Evolutionary conservation across 805 yeast species (phyloP), one percentile per base, ranked within the genome.

Genomic region (Jamesozyma rosinii): DNA sequence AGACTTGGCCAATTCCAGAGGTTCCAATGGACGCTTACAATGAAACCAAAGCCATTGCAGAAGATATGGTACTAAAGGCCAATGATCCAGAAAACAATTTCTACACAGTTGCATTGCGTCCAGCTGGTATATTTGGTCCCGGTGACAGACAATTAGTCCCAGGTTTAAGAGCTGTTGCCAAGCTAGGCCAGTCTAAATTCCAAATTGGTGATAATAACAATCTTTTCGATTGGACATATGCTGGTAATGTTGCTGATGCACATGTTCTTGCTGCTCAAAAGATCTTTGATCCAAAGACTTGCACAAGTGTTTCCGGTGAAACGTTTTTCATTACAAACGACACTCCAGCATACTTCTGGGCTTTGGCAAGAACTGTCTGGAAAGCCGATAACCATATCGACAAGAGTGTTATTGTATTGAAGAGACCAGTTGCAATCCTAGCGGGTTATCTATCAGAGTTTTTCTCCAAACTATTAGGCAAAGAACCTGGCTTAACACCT

Each of bases 111-210:
- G 92, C 96, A 1, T 65, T 92, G 39, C 76, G 99, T 49, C 98
- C 98, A 1, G 96, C 98, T 1, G 99, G 98, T 33, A 88, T 92
- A 38, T 92, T 92, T 68, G 99, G 98, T 4, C 98, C 97, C 5
- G 97, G 98, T 36, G 98, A 92, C 63, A 77, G 98, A 47, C 99
- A 92, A 63, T 68, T 92, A 57, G 92, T 92, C 37, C 98, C 98
- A 11, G 95, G 95, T 3, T 70, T 92, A 46, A 77, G 95, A 58
- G 74, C 74, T 14, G 95, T 86, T 36, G 88, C 95, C 3, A 74
- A 74, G 45, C 67, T 76, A 43, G 95, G 95, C 8, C 96, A 90
- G 63, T 82, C 92, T 19, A 83, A 83, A 63, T 86, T 86, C 64
- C 99, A 92, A 66, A 71, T 92, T 39, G 98, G 99, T 51, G 94